These are phyloP conservation scores for Neurospora sp. DNA, from an alignment of 495 filamentous ascomycete species.

Conservation along the genomic window DNA sequence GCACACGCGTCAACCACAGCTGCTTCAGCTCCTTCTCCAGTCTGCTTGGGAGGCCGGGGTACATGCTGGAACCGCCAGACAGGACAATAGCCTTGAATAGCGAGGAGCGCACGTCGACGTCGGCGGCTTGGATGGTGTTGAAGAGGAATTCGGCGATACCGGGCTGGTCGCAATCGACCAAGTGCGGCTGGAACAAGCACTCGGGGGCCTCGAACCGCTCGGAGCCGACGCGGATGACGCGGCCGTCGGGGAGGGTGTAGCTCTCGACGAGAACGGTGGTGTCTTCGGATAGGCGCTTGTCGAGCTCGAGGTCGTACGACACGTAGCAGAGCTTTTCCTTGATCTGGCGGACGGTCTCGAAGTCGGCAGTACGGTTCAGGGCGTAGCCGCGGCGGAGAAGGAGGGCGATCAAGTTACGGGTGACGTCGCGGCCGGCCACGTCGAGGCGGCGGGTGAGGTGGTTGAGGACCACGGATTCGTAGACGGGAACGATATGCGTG, in stretches of 20 bases:
- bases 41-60: slow-evolving; percentile 85
- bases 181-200: slow-evolving; percentile 96
- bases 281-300: slow-evolving; percentile 92
- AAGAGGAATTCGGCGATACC: slow-evolving; percentile 95
- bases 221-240: slow-evolving; percentile 88
- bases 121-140: slow-evolving; percentile 94
- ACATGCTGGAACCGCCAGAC: slow-evolving; percentile 96
- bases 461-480: slow-evolving; percentile 93
- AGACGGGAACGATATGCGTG: slow-evolving; percentile 96
- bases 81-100: slow-evolving; percentile 97
- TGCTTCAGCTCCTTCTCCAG: slow-evolving; percentile 99
- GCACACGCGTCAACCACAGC: slow-evolving; percentile 87
- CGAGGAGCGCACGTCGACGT: slow-evolving; percentile 86
- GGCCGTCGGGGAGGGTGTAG: slow-evolving; percentile 92
- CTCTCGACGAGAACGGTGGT: slow-evolving; percentile 95
- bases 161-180: slow-evolving; percentile 95
- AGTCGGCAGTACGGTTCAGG: slow-evolving; percentile 95
- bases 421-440: slow-evolving; percentile 94
- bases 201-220: slow-evolving; percentile 98
- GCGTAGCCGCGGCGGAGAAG: slow-evolving; percentile 93
- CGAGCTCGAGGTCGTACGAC: slow-evolving; percentile 92
- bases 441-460: slow-evolving; percentile 90
- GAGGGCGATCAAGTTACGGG: slow-evolving; percentile 89
- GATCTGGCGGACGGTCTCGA: slow-evolving; percentile 97
- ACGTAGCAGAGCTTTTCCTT: slow-evolving; percentile 99